Percentiles rank a stretch among this genome's conserved stretches.
Conservation (phyloP, 208 protist species). For the Acanthamoeba culbertsoni region DNA sequence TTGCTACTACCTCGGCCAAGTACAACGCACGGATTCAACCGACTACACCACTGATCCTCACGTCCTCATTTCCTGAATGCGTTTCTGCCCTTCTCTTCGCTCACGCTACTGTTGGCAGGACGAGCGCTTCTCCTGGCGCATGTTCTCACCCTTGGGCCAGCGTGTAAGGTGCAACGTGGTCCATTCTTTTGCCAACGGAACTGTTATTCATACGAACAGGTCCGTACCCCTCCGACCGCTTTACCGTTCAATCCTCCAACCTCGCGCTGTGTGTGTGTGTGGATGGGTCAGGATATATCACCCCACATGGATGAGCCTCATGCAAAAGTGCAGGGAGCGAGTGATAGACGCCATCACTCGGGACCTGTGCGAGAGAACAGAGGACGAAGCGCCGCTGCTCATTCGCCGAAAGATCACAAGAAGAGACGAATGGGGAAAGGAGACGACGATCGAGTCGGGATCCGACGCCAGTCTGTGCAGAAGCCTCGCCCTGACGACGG, state of each 20-base stretch:
- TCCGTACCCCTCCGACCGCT: too few species aligned
- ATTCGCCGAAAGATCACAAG: not conserved
- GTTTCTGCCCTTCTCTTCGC: not conserved
- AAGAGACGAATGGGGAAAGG: not conserved
- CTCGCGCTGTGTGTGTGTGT: not conserved
- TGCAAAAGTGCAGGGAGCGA: not conserved
- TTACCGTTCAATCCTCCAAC: too few species aligned
- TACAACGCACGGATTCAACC: not conserved
- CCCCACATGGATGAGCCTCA: conserved; percentile 32
- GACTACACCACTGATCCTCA: not conserved
- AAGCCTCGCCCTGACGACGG: not conserved
- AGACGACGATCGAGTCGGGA: not conserved
- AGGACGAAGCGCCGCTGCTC: not conserved
- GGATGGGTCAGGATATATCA: not conserved
- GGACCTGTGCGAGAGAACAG: not conserved
- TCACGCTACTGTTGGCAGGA: not conserved
- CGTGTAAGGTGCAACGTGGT: not conserved
- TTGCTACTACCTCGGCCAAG: not conserved
- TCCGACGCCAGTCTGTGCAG: not conserved
- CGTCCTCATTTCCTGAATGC: not conserved
- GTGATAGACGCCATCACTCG: conserved; percentile 13
- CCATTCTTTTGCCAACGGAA: not conserved
- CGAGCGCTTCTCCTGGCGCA: conserved; percentile 42
- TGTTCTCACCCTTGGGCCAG: not conserved
- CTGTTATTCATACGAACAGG: not conserved